Conservation (phyloP, 31 red algal species). For the Porphyra umbilicalis region DNA sequence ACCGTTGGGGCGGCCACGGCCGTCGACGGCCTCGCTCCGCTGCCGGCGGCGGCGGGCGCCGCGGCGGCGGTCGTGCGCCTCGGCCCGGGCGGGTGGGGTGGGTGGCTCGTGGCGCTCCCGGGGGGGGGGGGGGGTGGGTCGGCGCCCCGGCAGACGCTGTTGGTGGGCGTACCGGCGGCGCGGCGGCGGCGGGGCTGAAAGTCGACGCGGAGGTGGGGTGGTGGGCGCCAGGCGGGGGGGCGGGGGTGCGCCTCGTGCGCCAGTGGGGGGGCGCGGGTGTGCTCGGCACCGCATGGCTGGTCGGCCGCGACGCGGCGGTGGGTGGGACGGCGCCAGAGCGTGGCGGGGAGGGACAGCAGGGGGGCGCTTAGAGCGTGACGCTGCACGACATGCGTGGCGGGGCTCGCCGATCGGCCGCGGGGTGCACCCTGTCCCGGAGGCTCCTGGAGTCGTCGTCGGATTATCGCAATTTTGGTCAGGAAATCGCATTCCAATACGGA, state of each 20-base stretch:
- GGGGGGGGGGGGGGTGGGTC: background rate
- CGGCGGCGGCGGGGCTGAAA: background rate
- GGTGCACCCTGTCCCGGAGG: too few relatives aligned
- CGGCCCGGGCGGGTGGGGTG: background rate
- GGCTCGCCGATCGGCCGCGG: too few relatives aligned
- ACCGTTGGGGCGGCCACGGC: background rate
- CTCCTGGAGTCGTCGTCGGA: too few relatives aligned
- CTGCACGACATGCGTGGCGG: too few relatives aligned
- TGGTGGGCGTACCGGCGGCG: background rate
- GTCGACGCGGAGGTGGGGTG: background rate
- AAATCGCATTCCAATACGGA: too few relatives aligned
- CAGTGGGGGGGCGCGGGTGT: background rate
- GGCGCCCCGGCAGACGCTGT: too few relatives aligned
- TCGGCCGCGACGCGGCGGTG: background rate
- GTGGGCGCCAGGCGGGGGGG: background rate
- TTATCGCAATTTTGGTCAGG: too few relatives aligned
- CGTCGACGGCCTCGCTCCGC: background rate
- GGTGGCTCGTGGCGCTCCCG: background rate
- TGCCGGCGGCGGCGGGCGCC: background rate
- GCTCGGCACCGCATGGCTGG: background rate
- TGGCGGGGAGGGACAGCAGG: too few relatives aligned
- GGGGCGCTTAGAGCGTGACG: too few relatives aligned
- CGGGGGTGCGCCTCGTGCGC: background rate
- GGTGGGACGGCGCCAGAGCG: too few relatives aligned
- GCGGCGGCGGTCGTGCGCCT: background rate